Percentiles rank a stretch among this genome's conserved stretches.
Evolutionary conservation across 441 rosid species (phyloP).

Genomic region (Geranium incanum): DNA sequence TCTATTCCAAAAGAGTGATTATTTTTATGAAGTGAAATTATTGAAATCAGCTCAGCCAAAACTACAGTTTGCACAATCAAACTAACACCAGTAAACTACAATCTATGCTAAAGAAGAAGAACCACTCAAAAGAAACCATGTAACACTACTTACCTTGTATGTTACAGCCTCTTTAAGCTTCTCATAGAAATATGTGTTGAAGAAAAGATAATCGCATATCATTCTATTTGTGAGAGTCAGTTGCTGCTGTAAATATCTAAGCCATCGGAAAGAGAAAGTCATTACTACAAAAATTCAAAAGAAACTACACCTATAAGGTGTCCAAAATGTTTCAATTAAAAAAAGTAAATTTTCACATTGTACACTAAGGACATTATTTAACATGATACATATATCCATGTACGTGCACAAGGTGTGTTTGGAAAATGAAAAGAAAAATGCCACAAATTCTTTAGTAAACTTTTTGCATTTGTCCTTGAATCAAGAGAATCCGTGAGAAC

Average conservation of each 20-base stretch:
- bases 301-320: neutral
- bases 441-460: neutral
- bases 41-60: neutral
- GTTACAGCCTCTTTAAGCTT: constrained; percentile 75
- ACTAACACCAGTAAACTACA: neutral
- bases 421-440: neutral
- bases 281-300: neutral
- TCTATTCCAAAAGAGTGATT: neutral
- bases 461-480: neutral
- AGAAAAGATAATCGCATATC: constrained; percentile 54
- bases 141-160: constrained; percentile 44
- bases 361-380: neutral
- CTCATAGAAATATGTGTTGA: constrained; percentile 81
- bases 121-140: constrained; percentile 11
- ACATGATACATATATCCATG: neutral
- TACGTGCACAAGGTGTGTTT: neutral
- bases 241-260: constrained; percentile 66
- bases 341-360: neutral
- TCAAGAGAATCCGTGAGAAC: neutral
- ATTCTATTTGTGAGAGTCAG: constrained; percentile 42
- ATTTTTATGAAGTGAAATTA: constrained; percentile 5
- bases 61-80: neutral
- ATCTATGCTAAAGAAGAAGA: neutral
- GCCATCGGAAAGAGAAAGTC: neutral
- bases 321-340: neutral